Evolutionary conservation across 352 stramenopile genomes (phyloP).

Genomic region (Pythium biforme): DNA sequence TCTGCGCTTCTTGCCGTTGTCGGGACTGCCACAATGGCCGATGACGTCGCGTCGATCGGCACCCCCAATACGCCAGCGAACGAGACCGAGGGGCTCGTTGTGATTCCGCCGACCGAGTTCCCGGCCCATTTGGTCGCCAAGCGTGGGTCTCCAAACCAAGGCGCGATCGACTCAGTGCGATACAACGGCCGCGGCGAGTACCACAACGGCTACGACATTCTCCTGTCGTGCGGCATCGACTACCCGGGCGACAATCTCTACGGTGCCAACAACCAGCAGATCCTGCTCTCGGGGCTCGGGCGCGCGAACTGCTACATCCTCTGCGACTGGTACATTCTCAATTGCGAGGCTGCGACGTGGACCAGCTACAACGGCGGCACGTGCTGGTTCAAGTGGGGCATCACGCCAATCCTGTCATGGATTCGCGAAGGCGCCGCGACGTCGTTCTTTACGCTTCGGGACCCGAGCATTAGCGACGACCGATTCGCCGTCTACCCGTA

Average conservation of each 20-base stretch:
- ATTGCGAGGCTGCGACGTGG: slow-evolving; percentile 27
- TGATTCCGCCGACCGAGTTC: not conserved
- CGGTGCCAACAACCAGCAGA: not conserved
- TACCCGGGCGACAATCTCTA: not conserved
- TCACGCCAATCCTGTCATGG: not conserved
- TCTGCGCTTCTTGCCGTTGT: not conserved
- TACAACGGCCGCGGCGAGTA: not conserved
- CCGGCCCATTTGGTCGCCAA: not conserved
- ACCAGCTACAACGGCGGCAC: slow-evolving; percentile 46
- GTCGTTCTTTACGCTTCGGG: not conserved
- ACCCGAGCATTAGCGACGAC: not conserved
- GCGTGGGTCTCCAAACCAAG: not conserved
- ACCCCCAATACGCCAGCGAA: not conserved
- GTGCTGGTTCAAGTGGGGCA: slow-evolving; percentile 44
- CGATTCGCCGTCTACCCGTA: not conserved
- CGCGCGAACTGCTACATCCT: slow-evolving; percentile 2
- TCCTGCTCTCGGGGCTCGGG: not conserved
- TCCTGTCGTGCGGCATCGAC: slow-evolving; percentile 8
- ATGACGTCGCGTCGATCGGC: not conserved
- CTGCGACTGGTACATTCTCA: not conserved
- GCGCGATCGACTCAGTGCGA: not conserved
- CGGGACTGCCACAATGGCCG: not conserved
- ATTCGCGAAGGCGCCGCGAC: too few species aligned
- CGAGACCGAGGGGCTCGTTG: not conserved
- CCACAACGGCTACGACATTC: slow-evolving; percentile 4